These are phyloP conservation scores for Corinectria fuckeliana DNA, from an alignment of 2,329 filamentous ascomycete species.

Conservation along the genomic window DNA sequence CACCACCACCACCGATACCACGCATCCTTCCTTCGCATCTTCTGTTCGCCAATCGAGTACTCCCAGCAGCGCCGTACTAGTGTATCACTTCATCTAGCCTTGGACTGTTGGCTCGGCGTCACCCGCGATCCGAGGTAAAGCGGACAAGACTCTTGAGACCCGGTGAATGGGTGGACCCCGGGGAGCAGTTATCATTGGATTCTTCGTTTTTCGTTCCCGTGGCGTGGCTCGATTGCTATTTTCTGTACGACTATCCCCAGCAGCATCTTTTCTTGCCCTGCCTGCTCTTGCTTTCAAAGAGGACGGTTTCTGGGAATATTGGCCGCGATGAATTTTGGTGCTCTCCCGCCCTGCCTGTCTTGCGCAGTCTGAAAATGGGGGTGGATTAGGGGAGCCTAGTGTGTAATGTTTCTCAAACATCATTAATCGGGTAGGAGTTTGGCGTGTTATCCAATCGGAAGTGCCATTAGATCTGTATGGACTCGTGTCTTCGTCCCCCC, in stretches of 20 bases:
- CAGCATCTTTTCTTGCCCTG: slow-evolving; percentile 6
- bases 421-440: slow-evolving; percentile 35
- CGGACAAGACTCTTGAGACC: neutral
- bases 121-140: neutral
- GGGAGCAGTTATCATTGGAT: slow-evolving; percentile 14
- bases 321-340: slow-evolving; percentile 7
- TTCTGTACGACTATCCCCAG: slow-evolving; percentile 28
- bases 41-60: slow-evolving; percentile 12
- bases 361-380: slow-evolving; percentile 12
- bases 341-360: slow-evolving; percentile 8
- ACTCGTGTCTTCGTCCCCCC: slow-evolving; percentile 1
- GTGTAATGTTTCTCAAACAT: slow-evolving; percentile 25
- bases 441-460: slow-evolving; percentile 26
- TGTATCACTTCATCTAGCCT: slow-evolving; percentile 1
- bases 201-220: slow-evolving; percentile 18
- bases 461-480: slow-evolving; percentile 34
- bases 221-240: slow-evolving; percentile 20
- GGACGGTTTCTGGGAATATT: slow-evolving; percentile 9
- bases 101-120: slow-evolving; percentile 6
- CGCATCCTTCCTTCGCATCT: slow-evolving; percentile 20
- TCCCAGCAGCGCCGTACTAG: neutral
- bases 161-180: neutral
- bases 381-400: slow-evolving; percentile 21
- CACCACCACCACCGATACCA: slow-evolving; percentile 3
- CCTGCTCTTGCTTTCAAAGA: slow-evolving; percentile 18